Percentiles rank a stretch among this genome's conserved stretches.
Conservation (phyloP, 352 stramenopile genomes). For the Pythium plurisporium region DNA sequence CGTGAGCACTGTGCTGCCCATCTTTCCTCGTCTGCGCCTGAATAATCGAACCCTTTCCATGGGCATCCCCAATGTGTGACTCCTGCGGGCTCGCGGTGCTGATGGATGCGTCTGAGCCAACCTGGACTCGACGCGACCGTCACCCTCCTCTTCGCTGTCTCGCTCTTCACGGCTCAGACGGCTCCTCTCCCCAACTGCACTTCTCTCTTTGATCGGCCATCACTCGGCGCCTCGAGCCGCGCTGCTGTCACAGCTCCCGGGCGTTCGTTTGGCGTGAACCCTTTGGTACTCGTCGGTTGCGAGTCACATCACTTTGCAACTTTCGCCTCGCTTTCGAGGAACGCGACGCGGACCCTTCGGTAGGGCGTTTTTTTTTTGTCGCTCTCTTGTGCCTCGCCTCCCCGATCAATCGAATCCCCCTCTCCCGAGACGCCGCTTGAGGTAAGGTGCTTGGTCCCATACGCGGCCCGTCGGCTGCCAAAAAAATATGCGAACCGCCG, state of each 20-base stretch:
- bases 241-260: background rate
- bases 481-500: constrained; percentile 9
- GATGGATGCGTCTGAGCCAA: constrained; percentile 15
- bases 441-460: background rate
- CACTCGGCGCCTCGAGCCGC: background rate
- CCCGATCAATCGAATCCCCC: background rate
- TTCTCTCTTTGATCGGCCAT: background rate
- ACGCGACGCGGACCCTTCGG: constrained; percentile 7
- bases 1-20: background rate
- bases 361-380: no score
- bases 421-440: background rate
- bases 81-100: background rate
- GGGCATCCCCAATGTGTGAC: background rate
- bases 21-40: constrained; percentile 4
- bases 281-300: constrained; percentile 6
- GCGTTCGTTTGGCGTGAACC: background rate
- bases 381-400: background rate
- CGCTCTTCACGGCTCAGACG: background rate
- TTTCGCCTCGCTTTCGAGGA: constrained; percentile 33
- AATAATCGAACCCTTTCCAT: constrained; percentile 22
- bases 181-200: background rate
- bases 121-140: no score
- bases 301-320: constrained; percentile 26
- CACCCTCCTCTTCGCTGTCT: no score
- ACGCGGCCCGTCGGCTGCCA: background rate